Percentiles rank a stretch among this genome's conserved stretches.
These are phyloP conservation scores for Termitomyces sp. DNA, from an alignment of 768 basidiomycete genomes.

Conservation along the genomic window DNA sequence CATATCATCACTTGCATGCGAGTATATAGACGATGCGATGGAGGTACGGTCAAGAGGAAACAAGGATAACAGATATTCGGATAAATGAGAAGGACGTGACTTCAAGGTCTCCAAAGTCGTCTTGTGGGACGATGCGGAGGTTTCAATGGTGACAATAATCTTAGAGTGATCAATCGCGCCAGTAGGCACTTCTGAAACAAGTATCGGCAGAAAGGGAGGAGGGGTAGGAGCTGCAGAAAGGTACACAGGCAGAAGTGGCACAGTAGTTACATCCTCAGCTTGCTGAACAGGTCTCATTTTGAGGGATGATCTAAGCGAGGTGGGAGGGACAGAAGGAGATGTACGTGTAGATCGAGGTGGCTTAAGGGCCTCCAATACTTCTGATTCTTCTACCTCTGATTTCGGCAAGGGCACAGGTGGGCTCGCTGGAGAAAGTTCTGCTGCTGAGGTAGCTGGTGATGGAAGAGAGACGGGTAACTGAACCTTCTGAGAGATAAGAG, in stretches of 20 bases:
- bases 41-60: slow-evolving; percentile 33
- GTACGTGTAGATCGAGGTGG: slow-evolving; percentile 28
- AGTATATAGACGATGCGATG: slow-evolving; percentile 50
- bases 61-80: slow-evolving; percentile 48
- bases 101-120: slow-evolving; percentile 63
- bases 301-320: slow-evolving; percentile 32
- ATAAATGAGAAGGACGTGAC: slow-evolving; percentile 64
- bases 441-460: slow-evolving; percentile 2
- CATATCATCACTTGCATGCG: slow-evolving; percentile 45
- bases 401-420: slow-evolving; percentile 40
- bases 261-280: slow-evolving; percentile 34
- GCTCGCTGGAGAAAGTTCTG: slow-evolving; percentile 27
- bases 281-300: slow-evolving; percentile 27
- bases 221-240: slow-evolving; percentile 35
- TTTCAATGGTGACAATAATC: slow-evolving; percentile 68
- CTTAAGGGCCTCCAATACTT: slow-evolving; percentile 22
- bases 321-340: slow-evolving; percentile 13
- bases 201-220: slow-evolving; percentile 60
- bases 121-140: slow-evolving; percentile 57
- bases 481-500: slow-evolving; percentile 8
- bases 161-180: slow-evolving; percentile 48
- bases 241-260: slow-evolving; percentile 45
- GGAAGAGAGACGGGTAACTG: slow-evolving; percentile 1
- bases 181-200: slow-evolving; percentile 53
- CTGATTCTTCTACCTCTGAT: slow-evolving; percentile 23